Evolutionary conservation across 169 alveolate species (phyloP), one percentile per base, ranked within the genome.

Genomic region (Cardiosporidium cionae): DNA sequence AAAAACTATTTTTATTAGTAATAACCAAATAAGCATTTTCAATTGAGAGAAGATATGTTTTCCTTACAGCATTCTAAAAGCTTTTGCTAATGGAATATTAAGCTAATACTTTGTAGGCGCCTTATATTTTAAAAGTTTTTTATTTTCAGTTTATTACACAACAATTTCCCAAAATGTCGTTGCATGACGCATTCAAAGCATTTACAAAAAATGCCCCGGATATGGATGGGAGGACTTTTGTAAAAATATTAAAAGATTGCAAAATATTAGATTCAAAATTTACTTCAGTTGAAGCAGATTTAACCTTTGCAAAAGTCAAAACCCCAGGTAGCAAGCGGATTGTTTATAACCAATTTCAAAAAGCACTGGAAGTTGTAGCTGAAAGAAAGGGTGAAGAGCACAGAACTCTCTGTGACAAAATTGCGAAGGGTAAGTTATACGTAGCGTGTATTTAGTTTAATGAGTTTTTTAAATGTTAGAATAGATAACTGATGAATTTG

Each of bases 241-340:
- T 83, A 33, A 87, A 87, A 70, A 63, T 87, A 9, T 75, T 84
- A 36, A 82, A 84, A 78, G 92, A 87, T 32, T 52, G 84, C 23
- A 76, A 73, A 16, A 52, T 87, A 36, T 65, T 87, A n/a, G 88
- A 75, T 83, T 73, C 81, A 67, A 83, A 83, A n/a, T 52, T 84
- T 32, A 88, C 94, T 9, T 68, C 89, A 34, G 87, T 85, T 22
- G 93, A 90, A 52, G 91, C 89, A 31, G 95, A 90, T 54, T 53
- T 90, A 31, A 72, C 84, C 32, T 90, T 88, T 62, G 89, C 92
- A 4, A 88, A 82, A 25, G 87, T 88, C 22, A 87, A 88, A 73
- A 80, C 82, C 32, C 79, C 76, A 79, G 82, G 90, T 7, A 81
- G 89, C 7, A 86, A 82, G 37, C 84, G 87, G 81, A 86, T 90